Evolutionary conservation across 805 yeast species (phyloP).

Genomic region (Cephaloascus fragrans): DNA sequence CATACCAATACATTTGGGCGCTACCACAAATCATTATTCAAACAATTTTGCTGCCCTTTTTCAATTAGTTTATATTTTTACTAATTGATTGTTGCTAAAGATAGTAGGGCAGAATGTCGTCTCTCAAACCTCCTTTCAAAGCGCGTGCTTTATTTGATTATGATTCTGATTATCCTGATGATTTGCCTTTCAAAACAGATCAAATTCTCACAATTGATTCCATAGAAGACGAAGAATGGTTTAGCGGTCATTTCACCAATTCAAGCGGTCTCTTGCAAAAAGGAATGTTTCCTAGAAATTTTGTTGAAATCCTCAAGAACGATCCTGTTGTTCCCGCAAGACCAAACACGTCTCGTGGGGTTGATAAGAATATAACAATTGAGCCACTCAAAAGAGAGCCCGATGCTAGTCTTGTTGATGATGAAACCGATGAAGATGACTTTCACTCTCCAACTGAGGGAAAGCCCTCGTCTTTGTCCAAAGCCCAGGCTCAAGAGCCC

Average conservation of each 20-base stretch:
- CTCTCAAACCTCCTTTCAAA: constrained; percentile 59
- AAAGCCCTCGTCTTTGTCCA: not conserved
- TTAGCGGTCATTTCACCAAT: constrained; percentile 51
- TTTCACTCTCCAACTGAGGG: not conserved
- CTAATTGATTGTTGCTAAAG: no score
- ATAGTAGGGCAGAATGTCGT: no score
- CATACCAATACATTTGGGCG: no score
- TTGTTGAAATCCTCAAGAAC: constrained; percentile 38
- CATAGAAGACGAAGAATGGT: constrained; percentile 91
- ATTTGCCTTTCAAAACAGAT: constrained; percentile 59
- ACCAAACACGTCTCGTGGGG: constrained; percentile 2
- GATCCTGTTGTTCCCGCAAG: constrained; percentile 2
- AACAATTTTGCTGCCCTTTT: no score
- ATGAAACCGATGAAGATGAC: constrained; percentile 8
- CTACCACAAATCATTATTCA: no score
- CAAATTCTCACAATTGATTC: constrained; percentile 67
- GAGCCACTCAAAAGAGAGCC: constrained; percentile 1
- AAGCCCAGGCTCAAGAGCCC: not conserved
- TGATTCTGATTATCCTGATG: constrained; percentile 62
- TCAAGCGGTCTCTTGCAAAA: constrained; percentile 30
- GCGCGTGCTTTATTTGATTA: constrained; percentile 65
- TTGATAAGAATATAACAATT: not conserved
- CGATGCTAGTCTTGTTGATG: constrained; percentile 3
- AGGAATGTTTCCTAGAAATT: constrained; percentile 86
- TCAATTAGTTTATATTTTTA: no score